phyloP scores from a whole-genome alignment of 2,329 filamentous ascomycete species.

The Penicillium sp. region DNA sequence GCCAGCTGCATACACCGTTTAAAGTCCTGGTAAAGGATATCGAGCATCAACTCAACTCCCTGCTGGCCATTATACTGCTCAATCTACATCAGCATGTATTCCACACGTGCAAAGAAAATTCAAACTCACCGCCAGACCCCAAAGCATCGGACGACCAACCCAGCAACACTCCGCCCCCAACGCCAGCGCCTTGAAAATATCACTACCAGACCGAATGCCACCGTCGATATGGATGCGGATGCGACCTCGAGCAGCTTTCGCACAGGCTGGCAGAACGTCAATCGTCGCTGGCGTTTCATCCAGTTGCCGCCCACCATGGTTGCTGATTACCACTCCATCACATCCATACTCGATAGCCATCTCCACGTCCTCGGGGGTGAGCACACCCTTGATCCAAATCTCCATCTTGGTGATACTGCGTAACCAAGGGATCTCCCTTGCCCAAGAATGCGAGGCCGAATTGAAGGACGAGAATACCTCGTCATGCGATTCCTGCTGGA shows the following conservation, averaged over 20 bases:
- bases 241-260: conserved; percentile 32
- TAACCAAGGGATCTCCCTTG: conserved; percentile 54
- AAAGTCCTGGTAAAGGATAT: conserved; percentile 39
- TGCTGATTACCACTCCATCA: conserved; percentile 44
- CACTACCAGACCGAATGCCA: conserved; percentile 37
- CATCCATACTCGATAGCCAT: conserved; percentile 40
- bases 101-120: background rate
- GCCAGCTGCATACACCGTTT: conserved; percentile 35
- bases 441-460: conserved; percentile 47
- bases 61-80: conserved; percentile 34
- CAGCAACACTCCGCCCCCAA: conserved; percentile 39
- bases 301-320: conserved; percentile 45
- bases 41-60: conserved; percentile 36
- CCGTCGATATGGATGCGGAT: conserved; percentile 41
- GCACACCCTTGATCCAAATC: conserved; percentile 37
- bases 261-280: conserved; percentile 38
- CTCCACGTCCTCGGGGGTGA: conserved; percentile 41
- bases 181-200: conserved; percentile 44
- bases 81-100: conserved; percentile 7
- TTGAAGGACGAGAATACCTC: conserved; percentile 28
- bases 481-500: conserved; percentile 27
- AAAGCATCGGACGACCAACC: conserved; percentile 38
- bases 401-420: conserved; percentile 54
- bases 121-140: conserved; percentile 39
- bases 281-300: conserved; percentile 43